A percentile compares a stretch with the other conserved stretches of the same genome.
Evolutionary conservation across 805 yeast genomes (phyloP).

Genomic region (Clavispora phyllophila): DNA sequence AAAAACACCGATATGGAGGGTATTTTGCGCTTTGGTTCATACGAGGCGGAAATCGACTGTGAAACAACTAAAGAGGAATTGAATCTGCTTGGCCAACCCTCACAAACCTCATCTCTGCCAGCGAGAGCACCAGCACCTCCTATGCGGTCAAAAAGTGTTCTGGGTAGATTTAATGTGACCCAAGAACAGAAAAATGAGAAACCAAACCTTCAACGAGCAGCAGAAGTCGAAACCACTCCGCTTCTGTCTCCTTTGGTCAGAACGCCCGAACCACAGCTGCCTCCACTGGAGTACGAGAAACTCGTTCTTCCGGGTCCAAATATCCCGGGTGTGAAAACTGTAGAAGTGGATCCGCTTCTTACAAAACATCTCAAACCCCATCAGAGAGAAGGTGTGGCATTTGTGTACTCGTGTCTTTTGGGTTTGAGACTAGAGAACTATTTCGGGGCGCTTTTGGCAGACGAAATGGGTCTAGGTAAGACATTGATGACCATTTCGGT

Average conservation of each 20-base stretch:
- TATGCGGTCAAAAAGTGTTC: background rate
- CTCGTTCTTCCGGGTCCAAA: slow-evolving; percentile 1
- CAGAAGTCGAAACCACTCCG: background rate
- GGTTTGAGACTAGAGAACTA: slow-evolving; percentile 51
- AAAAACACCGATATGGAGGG: slow-evolving; percentile 11
- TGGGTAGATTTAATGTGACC: no score
- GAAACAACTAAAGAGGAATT: slow-evolving; percentile 9
- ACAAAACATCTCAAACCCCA: slow-evolving; percentile 65
- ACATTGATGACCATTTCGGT: slow-evolving; percentile 81
- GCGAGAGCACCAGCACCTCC: background rate
- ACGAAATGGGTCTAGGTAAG: slow-evolving; percentile 92
- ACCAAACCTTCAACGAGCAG: no score
- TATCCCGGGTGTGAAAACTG: slow-evolving; percentile 15
- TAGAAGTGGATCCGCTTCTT: slow-evolving; percentile 57
- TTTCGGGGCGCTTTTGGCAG: slow-evolving; percentile 82
- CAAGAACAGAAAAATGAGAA: no score
- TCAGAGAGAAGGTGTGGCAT: slow-evolving; percentile 78
- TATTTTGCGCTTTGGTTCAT: slow-evolving; percentile 47
- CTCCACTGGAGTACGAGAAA: background rate
- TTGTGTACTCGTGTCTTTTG: slow-evolving; percentile 78
- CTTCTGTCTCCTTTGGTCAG: background rate
- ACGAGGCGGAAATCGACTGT: slow-evolving; percentile 57
- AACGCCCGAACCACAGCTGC: background rate
- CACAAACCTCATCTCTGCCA: background rate
- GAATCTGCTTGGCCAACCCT: background rate